Evolutionary conservation across 1,284 basidiomycete species (phyloP), one percentile per base, ranked within the genome.

Genomic region (Cutaneotrichosporon cutaneum): DNA sequence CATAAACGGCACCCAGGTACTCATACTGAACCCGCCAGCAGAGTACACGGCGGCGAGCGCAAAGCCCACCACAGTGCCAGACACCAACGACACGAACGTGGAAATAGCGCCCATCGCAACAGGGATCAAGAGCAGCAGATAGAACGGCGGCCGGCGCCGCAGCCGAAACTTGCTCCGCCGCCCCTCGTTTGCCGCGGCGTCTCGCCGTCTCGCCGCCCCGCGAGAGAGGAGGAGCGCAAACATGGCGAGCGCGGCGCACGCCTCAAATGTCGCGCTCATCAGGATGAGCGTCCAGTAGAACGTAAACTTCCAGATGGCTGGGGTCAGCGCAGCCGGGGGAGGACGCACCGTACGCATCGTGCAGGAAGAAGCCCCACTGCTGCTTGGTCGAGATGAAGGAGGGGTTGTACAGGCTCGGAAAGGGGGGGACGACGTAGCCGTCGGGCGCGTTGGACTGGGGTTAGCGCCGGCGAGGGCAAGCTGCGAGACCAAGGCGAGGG

Each of bases 1-100:
- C 30, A 91, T 71, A 70, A 92, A 89, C 6, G 90, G 90, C 53
- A 92, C 83, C 90, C 90, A 91, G 86, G 90, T 92, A 13, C 89
- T 90, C 84, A 93, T 88, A 65, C 86, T 84, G 69, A 88, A 91
- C 33, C 83, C 78, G 2, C 83, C 89, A 0, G 88, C 85, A 45
- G 81, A 82, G 76, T 86, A 92, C 21, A 92, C 77, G 1, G 86
- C 89, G 24, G 85, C 85, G 42, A 89, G 80, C 5, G 87, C 81
- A 68, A 88, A 90, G 0, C 89, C 88, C 4, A 91, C 80, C 0
- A 92, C 83, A 0, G 87, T 86, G 2, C 88, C 87, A 8, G 85
- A 85, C 5, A 90, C 73, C 3, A 90, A 82, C 0, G 89, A 85
- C 0, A 88, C 86, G 4, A 84, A 80, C 7, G 89, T 74, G 27